Evolutionary conservation across 2,329 filamentous ascomycete genomes (phyloP).

Genomic region (Colletotrichum caudatum): DNA sequence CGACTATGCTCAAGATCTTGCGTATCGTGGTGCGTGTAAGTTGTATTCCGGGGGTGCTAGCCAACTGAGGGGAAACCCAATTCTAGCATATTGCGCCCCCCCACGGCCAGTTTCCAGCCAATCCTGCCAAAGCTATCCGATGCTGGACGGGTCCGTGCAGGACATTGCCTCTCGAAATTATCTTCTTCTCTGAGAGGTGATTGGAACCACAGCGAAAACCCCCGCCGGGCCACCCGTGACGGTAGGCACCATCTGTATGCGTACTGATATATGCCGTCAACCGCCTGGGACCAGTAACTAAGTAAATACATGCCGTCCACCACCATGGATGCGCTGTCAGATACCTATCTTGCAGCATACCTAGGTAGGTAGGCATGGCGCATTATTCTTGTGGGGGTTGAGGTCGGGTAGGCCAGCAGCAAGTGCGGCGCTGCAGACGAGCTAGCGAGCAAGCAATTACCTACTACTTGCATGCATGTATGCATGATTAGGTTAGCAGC

Average conservation of each 20-base stretch:
- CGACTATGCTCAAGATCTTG: conserved; percentile 1
- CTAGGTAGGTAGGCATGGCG: too few species aligned
- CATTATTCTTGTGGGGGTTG: not conserved
- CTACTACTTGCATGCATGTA: not conserved
- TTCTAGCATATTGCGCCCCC: conserved; percentile 33
- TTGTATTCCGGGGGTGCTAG: conserved; percentile 1
- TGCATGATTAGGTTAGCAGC: not conserved
- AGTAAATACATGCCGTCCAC: not conserved
- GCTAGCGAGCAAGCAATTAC: not conserved
- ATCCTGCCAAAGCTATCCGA: conserved; percentile 25
- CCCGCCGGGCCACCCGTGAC: conserved; percentile 14
- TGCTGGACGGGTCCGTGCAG: conserved; percentile 31
- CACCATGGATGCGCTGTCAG: not conserved
- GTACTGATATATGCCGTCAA: too few species aligned
- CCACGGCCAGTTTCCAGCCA: conserved; percentile 36
- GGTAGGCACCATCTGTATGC: not conserved
- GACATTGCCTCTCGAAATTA: conserved; percentile 19
- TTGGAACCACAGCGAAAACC: conserved; percentile 19
- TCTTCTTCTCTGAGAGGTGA: conserved; percentile 7
- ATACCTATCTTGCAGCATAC: conserved; percentile 4
- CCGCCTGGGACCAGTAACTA: too few species aligned
- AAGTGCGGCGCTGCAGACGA: not conserved
- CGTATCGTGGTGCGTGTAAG: conserved; percentile 21
- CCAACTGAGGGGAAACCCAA: conserved; percentile 33
- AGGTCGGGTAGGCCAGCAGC: conserved; percentile 2